These are phyloP conservation scores for Ogataea saltuana DNA, from an alignment of 805 yeast species.

Conservation along the genomic window DNA sequence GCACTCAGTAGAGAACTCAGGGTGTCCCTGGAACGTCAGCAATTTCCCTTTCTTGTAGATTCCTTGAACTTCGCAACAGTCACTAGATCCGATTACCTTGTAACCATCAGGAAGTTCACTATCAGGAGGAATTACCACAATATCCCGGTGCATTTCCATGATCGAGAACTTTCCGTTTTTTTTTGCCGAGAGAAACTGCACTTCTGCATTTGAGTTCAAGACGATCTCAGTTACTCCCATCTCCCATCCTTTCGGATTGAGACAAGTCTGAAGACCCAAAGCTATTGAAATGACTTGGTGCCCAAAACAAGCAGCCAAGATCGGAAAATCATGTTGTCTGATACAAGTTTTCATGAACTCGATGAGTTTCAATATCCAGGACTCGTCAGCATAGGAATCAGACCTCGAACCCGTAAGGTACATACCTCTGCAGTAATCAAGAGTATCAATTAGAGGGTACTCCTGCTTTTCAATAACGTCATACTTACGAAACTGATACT, in stretches of 20 bases:
- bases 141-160: slow-evolving; percentile 61
- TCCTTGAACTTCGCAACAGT: slow-evolving; percentile 66
- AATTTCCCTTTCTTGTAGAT: slow-evolving; percentile 51
- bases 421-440: slow-evolving; percentile 38
- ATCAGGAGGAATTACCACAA: slow-evolving; percentile 24
- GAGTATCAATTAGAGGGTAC: slow-evolving; percentile 28
- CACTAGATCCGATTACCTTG: slow-evolving; percentile 52
- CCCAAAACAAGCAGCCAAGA: slow-evolving; percentile 82
- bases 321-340: slow-evolving; percentile 39
- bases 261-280: slow-evolving; percentile 57
- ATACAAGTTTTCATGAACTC: slow-evolving; percentile 33
- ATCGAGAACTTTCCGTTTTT: slow-evolving; percentile 34
- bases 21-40: slow-evolving; percentile 86
- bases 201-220: slow-evolving; percentile 41
- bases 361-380: slow-evolving; percentile 46
- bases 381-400: slow-evolving; percentile 45
- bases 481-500: slow-evolving; percentile 36
- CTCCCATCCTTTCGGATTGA: slow-evolving; percentile 74
- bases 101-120: slow-evolving; percentile 36
- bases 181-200: slow-evolving; percentile 17
- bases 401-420: slow-evolving; percentile 55
- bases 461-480: slow-evolving; percentile 35
- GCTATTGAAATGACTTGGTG: slow-evolving; percentile 79
- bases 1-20: slow-evolving; percentile 62
- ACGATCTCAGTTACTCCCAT: slow-evolving; percentile 56